These are phyloP conservation scores for Flaveria linearis DNA, from an alignment of 129 eudicot genomes.

Conservation along the genomic window DNA sequence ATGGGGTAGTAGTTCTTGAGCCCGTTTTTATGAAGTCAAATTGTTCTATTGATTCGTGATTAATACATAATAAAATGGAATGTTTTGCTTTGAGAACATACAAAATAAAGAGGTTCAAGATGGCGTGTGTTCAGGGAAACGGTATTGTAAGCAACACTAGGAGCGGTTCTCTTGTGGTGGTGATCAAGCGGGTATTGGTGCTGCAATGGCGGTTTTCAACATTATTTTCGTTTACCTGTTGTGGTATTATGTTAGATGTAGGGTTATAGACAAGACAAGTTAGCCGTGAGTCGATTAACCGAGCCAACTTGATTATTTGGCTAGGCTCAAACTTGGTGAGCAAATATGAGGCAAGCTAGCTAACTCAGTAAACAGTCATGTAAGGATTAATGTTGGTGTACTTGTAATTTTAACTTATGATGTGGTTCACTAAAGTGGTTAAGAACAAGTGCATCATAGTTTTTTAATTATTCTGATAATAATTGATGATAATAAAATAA, in stretches of 20 bases:
- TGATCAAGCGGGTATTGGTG: neutral
- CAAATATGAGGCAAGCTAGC: neutral
- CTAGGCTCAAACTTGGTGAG: neutral
- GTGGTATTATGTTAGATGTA: slow-evolving; percentile 11
- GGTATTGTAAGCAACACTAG: neutral
- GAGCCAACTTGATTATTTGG: slow-evolving; percentile 3
- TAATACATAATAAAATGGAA: neutral
- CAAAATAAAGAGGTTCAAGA: slow-evolving; percentile 15
- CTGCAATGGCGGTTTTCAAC: slow-evolving; percentile 14
- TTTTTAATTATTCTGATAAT: too few relatives aligned
- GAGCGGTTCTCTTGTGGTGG: neutral
- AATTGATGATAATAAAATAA: too few relatives aligned
- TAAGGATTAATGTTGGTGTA: slow-evolving; percentile 8
- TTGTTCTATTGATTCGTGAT: neutral
- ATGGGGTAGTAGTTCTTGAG: slow-evolving; percentile 60
- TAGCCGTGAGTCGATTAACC: neutral
- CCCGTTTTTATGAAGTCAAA: neutral
- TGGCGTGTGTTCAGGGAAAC: neutral
- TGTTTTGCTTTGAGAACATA: slow-evolving; percentile 8
- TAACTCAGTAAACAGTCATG: neutral
- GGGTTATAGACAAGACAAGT: neutral
- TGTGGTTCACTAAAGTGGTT: neutral
- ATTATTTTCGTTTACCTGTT: slow-evolving; percentile 4
- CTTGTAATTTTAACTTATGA: neutral
- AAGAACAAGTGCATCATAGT: too few relatives aligned